Conservation (phyloP, 257 asterid genomes). For the Solanum bulbocastanum region DNA sequence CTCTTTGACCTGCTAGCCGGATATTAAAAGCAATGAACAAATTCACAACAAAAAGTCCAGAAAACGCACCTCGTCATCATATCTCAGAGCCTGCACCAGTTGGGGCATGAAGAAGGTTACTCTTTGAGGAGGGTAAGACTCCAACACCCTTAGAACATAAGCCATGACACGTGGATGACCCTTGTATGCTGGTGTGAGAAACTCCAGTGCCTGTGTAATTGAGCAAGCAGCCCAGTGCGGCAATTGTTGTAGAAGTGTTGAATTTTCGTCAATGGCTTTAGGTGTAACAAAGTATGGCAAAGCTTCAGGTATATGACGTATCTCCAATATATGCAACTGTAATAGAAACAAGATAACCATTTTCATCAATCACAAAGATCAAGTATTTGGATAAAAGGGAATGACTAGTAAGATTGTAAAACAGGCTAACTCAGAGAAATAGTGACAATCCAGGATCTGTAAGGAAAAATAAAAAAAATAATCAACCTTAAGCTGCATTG, state of each 20-base stretch:
- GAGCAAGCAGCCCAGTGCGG: constrained; percentile 99
- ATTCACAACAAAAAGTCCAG: not conserved
- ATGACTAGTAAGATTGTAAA: not conserved
- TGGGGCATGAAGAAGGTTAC: constrained; percentile 99
- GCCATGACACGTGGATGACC: constrained; percentile 99
- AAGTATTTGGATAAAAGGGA: not conserved
- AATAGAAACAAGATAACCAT: constrained; percentile 7
- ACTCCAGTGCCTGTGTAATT: constrained; percentile 91
- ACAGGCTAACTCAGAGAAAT: not conserved
- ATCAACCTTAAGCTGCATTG: not conserved
- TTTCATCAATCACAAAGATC: not conserved
- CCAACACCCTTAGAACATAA: constrained; percentile 95
- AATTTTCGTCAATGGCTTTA: constrained; percentile 88
- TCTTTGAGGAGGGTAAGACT: constrained; percentile 90
- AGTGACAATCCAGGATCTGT: not conserved
- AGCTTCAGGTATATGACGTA: constrained; percentile 84
- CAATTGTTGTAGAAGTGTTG: constrained; percentile 85
- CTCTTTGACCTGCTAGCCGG: not conserved
- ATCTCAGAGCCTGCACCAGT: constrained; percentile 92
- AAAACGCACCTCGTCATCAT: constrained; percentile 77
- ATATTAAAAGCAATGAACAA: not conserved
- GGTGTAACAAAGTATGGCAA: constrained; percentile 95
- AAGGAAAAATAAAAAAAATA: not conserved
- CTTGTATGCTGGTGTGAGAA: constrained; percentile 90
- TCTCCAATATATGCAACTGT: constrained; percentile 72